Evolutionary conservation across 352 stramenopile species (phyloP).

Genomic region (Globisporangium camurandrum): DNA sequence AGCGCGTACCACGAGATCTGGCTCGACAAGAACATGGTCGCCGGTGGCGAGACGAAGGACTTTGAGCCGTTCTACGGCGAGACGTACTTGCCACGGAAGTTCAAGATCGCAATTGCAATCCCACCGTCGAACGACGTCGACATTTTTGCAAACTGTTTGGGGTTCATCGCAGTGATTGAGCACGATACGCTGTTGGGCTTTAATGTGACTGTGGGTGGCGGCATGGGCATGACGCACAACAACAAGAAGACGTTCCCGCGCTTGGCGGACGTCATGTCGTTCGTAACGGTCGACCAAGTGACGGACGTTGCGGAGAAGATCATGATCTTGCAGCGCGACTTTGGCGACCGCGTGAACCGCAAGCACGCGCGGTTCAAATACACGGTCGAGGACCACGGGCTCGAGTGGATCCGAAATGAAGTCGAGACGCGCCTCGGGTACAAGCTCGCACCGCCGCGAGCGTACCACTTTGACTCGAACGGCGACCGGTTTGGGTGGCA

Average conservation of each 20-base stretch:
- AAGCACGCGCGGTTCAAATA: constrained; percentile 98
- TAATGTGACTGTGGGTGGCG: constrained; percentile 95
- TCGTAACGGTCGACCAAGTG: constrained; percentile 90
- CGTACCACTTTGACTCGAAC: constrained; percentile 63
- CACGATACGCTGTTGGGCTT: constrained; percentile 86
- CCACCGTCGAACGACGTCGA: constrained; percentile 97
- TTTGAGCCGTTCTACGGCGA: constrained; percentile 98
- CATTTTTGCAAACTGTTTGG: constrained; percentile 97
- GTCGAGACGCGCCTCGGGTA: constrained; percentile 93
- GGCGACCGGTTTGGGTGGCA: constrained; percentile 74
- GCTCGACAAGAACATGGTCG: constrained; percentile 96
- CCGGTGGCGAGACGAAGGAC: constrained; percentile 86
- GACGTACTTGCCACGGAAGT: constrained; percentile 97
- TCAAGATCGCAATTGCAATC: constrained; percentile 98
- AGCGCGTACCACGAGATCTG: constrained; percentile 96
- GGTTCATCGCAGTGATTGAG: constrained; percentile 91
- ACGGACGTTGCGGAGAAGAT: constrained; percentile 90
- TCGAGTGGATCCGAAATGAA: constrained; percentile 90
- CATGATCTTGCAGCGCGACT: constrained; percentile 93
- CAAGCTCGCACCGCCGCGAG: constrained; percentile 84
- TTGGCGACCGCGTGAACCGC: constrained; percentile 95
- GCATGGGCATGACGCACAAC: constrained; percentile 97
- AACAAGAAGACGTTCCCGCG: constrained; percentile 96
- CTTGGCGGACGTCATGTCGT: constrained; percentile 94
- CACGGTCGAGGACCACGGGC: constrained; percentile 94